Percentiles rank a stretch among this genome's conserved stretches.
Evolutionary conservation across 352 stramenopile species (phyloP).

Genomic region (Globisporangium paddicum): DNA sequence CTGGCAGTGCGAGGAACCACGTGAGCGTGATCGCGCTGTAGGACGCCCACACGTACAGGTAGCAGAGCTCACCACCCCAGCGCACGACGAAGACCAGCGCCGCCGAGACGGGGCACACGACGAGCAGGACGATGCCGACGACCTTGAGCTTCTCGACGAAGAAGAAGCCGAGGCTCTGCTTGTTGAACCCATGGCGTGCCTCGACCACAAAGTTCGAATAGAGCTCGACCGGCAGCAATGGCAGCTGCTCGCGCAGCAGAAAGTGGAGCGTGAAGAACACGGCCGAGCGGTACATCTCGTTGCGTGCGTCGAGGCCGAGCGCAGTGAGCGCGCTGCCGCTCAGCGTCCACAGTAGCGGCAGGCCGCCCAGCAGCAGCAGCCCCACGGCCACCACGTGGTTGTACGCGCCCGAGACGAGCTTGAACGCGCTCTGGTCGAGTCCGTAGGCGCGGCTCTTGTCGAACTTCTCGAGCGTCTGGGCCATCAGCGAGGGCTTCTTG

Average conservation of each 20-base stretch:
- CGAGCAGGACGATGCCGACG: constrained; percentile 79
- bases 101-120: constrained; percentile 52
- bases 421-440: constrained; percentile 95
- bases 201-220: constrained; percentile 97
- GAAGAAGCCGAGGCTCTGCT: constrained; percentile 93
- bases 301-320: constrained; percentile 44
- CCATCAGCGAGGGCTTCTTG: constrained; percentile 53
- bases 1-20: constrained; percentile 95
- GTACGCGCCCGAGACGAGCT: constrained; percentile 88
- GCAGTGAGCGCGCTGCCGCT: constrained; percentile 50
- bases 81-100: constrained; percentile 68
- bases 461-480: constrained; percentile 89
- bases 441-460: constrained; percentile 92
- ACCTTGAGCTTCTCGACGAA: constrained; percentile 94
- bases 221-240: constrained; percentile 56
- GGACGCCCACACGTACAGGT: constrained; percentile 95
- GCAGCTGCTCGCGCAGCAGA: constrained; percentile 39
- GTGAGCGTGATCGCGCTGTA: constrained; percentile 90
- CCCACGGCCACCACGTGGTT: constrained; percentile 70
- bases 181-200: constrained; percentile 97
- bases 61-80: constrained; percentile 65
- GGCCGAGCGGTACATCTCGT: constrained; percentile 84
- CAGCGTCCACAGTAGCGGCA: constrained; percentile 92
- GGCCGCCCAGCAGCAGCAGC: constrained; percentile 89
- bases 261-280: constrained; percentile 63